phyloP scores from a whole-genome alignment of 257 asterid genomes.

The Nicotiana otophora region DNA sequence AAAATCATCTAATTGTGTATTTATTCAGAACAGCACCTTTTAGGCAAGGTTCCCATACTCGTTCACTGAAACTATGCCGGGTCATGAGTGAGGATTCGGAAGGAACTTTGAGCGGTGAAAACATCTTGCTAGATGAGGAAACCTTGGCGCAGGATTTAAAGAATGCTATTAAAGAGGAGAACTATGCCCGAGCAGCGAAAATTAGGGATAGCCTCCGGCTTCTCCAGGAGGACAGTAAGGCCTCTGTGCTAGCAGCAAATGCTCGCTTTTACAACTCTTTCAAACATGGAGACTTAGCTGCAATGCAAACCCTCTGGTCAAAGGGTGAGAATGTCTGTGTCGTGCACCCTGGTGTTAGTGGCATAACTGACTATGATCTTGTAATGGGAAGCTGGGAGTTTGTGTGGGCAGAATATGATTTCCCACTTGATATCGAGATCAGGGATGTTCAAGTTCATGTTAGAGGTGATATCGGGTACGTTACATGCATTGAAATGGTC shows the following conservation, averaged over 20 bases:
- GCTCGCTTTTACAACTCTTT: conserved; percentile 73
- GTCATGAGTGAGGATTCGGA: conserved; percentile 76
- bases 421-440: conserved; percentile 78
- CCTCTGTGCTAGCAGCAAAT: conserved; percentile 82
- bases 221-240: conserved; percentile 85
- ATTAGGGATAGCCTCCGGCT: conserved; percentile 79
- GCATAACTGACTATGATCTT: conserved; percentile 84
- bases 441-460: conserved; percentile 82
- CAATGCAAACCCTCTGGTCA: conserved; percentile 87
- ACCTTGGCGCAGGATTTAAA: conserved; percentile 66
- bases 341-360: conserved; percentile 98
- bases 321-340: conserved; percentile 79
- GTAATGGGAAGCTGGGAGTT: conserved; percentile 99
- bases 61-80: conserved; percentile 28
- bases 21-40: conserved; percentile 54
- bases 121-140: conserved; percentile 68
- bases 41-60: conserved; percentile 42
- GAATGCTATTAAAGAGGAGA: conserved; percentile 72
- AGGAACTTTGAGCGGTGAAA: conserved; percentile 72
- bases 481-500: conserved; percentile 87
- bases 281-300: conserved; percentile 70
- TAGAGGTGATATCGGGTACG: conserved; percentile 69
- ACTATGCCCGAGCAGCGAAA: conserved; percentile 80
- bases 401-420: conserved; percentile 96
- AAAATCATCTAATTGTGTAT: conserved; percentile 25